Base-by-base conservation (phyloP, 768 basidiomycete genomes). In the Mycena haematopus region DNA sequence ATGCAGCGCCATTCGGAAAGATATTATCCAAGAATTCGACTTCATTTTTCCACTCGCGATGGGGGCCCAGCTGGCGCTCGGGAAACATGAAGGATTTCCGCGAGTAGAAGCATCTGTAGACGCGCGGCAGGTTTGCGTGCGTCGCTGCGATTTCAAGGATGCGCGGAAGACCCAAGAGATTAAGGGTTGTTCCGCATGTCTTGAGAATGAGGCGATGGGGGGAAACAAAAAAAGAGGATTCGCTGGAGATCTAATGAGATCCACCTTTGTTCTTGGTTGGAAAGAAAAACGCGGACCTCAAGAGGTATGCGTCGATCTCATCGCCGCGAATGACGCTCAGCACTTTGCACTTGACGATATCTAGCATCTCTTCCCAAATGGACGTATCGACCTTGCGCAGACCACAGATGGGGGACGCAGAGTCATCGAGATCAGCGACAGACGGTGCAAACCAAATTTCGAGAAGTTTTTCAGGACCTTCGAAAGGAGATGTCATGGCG, bases 11-110 rank as follows among this genome's bases (percentile, higher is more conserved):
- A 73, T 86, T 85, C 69, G 84, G 82, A 75, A 99, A 99, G 65
- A 96, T 88, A 64, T 86, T 85, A 72, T 99, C 96, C 53, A 99
- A 82, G 73, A 88, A 99, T 60, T 88, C 86, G 70, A 99, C 91
- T 78, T 99, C 97, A 59, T 92, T 85, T 62, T 86, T 86, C 97
- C 97, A 99, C 70, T 95, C 92, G 59, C 87, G 82, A 77, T 99
- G 97, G 17, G 95, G 96, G 4, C 95, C 96, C 22, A 80, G 79
- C 73, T 99, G 97, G 24, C 92, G 87, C 75, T 99, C 97, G 9
- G 97, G 97, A 76, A 98, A 99, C 92, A 99, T 98, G 85, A 99
- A 99, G 8, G 92, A 91, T 78, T 99, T 99, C 69, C 96, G 89
- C 44, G 95, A 97, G 79, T 99, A 99, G 82, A 99, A 99, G 76